These are phyloP conservation scores for Pneumocystis canis DNA, from an alignment of 1,139 yeast species.

Conservation along the genomic window DNA sequence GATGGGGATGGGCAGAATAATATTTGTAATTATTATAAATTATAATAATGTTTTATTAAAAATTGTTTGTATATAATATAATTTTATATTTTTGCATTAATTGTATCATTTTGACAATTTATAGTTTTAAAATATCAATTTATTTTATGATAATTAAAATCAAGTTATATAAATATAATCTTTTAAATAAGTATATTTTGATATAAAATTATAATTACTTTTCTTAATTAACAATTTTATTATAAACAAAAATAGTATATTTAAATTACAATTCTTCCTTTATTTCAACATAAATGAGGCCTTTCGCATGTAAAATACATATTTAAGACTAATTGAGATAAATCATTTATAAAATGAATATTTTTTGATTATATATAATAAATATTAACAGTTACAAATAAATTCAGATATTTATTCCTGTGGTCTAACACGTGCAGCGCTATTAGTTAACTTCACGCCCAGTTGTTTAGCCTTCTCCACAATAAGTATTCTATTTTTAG, in stretches of 20 bases:
- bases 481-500: conserved; percentile 95
- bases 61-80: neutral
- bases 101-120: neutral
- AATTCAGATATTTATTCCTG: neutral
- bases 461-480: conserved; percentile 95
- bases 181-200: neutral
- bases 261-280: neutral
- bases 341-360: neutral
- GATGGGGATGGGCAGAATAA: conserved; percentile 1
- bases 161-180: neutral
- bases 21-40: neutral
- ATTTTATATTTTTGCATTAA: neutral
- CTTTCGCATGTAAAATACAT: neutral
- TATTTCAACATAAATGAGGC: too few relatives aligned
- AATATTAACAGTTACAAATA: neutral
- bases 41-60: neutral
- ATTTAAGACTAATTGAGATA: neutral
- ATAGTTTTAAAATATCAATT: neutral
- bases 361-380: neutral
- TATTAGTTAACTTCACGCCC: conserved; percentile 52
- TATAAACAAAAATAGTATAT: too few relatives aligned
- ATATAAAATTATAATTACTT: too few relatives aligned
- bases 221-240: too few relatives aligned
- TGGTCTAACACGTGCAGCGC: neutral
- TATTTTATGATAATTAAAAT: neutral